Evolutionary conservation across 495 filamentous ascomycete genomes (phyloP), one percentile per base, ranked within the genome.

Genomic region (Penicillium cataractarum): DNA sequence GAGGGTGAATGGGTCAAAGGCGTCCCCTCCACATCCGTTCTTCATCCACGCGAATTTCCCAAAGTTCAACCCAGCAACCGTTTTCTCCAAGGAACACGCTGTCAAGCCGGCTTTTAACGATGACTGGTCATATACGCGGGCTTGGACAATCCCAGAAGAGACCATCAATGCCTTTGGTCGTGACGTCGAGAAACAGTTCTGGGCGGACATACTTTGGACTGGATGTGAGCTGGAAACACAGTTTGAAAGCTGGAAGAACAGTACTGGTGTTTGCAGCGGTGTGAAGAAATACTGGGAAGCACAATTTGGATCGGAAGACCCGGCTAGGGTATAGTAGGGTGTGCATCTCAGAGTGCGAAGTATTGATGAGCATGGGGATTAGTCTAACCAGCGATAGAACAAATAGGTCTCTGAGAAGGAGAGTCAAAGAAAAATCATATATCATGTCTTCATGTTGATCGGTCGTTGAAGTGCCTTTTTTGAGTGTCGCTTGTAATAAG

Each of bases 21-120:
- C 65, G 1, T 37, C 71, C 2, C 40, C 60, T 2, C 66, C 74
- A 0, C 59, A 65, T 2, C 62, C 71, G n/a, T 79, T 83, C 66
- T 83, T 82, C 70, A 72, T 82, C 37, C 82, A 84, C 66, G 78
- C 78, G 63, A 82, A 81, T 60, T 80, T 71, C 50, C 78, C 79
- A 37, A 83, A 83, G 61, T 78, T 83, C 60, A 80, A 85, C 65
- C 81, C 82, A 10, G 72, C 76, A 13, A 78, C 76, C 0, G 62
- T 80, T n/a, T 80, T 78, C 53, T 62, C 64, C 24, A 60, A 54
- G 29, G 15, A 73, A 31, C 70, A 74, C n/a, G 70, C 53, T 2
- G 74, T 76, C 44, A 76, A 73, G 27, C 74, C 72, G 1, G 69
- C 74, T 6, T 72, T 71, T 27, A 68, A 70, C 2, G 69, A 76